A percentile compares a stretch with the other conserved stretches of the same genome.
phyloP scores from a whole-genome alignment of 805 yeast species.

The Millerozyma acaciae region DNA sequence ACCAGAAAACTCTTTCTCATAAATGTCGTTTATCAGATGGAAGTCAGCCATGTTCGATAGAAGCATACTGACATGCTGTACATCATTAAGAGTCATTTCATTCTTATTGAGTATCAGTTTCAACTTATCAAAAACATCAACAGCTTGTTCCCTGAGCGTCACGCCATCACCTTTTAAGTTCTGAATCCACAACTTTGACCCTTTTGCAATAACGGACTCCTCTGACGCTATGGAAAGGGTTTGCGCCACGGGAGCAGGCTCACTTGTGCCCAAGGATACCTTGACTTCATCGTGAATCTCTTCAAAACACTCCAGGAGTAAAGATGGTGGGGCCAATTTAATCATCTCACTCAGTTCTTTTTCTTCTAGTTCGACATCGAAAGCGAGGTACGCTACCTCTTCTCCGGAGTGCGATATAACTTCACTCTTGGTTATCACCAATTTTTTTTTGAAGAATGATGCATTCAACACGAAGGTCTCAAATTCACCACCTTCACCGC shows the following conservation, averaged over 20 bases:
- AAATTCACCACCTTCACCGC: constrained; percentile 99
- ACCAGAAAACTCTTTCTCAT: constrained; percentile 49
- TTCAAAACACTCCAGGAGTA: constrained; percentile 41
- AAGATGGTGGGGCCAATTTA: constrained; percentile 25
- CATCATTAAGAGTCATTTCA: constrained; percentile 37
- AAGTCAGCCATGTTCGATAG: constrained; percentile 66
- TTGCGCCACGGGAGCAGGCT: not conserved
- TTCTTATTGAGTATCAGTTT: constrained; percentile 24
- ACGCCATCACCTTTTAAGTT: constrained; percentile 22
- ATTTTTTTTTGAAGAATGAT: constrained; percentile 62
- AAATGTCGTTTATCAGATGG: constrained; percentile 55
- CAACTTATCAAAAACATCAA: constrained; percentile 47
- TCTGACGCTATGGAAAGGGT: not conserved
- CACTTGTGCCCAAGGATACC: not conserved
- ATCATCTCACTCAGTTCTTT: constrained; percentile 22
- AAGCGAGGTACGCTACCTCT: constrained; percentile 65
- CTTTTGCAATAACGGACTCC: not conserved
- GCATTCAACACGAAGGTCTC: constrained; percentile 91
- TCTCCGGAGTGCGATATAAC: constrained; percentile 50
- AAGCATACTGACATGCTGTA: constrained; percentile 59
- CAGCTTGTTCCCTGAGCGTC: constrained; percentile 38
- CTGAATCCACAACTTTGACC: constrained; percentile 21
- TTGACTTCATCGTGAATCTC: constrained; percentile 22
- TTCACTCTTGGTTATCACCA: constrained; percentile 39
- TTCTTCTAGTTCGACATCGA: constrained; percentile 48